Evolutionary conservation across 2,329 filamentous ascomycete genomes (phyloP).

Genomic region (Apiospora sp.): DNA sequence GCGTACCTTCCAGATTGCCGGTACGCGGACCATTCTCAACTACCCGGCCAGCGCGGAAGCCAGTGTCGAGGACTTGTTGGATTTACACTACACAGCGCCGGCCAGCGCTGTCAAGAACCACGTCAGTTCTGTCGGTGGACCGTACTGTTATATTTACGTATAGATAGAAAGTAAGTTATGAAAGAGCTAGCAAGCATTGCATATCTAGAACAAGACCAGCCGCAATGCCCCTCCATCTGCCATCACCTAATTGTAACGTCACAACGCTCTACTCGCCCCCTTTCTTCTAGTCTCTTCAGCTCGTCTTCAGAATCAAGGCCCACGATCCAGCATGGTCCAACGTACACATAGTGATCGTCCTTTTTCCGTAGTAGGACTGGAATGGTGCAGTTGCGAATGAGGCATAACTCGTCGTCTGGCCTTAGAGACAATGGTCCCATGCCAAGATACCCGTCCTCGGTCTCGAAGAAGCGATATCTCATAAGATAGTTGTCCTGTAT

Average conservation of each 20-base stretch:
- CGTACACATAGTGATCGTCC: background rate
- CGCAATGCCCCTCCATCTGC: background rate
- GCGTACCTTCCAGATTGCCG: slow-evolving; percentile 33
- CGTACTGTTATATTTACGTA: slow-evolving; percentile 27
- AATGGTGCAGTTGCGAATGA: background rate
- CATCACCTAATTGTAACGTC: background rate
- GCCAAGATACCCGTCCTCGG: background rate
- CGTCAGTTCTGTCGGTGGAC: slow-evolving; percentile 26
- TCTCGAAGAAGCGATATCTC: background rate
- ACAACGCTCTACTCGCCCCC: background rate
- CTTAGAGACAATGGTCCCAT: background rate
- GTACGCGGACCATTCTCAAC: slow-evolving; percentile 36
- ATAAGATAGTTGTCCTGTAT: too few species aligned
- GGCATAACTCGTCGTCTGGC: background rate
- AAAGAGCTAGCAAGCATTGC: background rate
- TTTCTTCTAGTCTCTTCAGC: background rate
- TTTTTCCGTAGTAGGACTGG: background rate
- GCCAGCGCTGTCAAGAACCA: slow-evolving; percentile 24
- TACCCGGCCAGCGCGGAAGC: slow-evolving; percentile 34
- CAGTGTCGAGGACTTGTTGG: slow-evolving; percentile 36
- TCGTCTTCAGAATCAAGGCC: background rate
- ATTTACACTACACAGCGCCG: slow-evolving; percentile 29
- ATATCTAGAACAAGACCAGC: too few species aligned
- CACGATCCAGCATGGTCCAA: background rate
- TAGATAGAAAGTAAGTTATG: background rate